Evolutionary conservation across 73 alveolate genomes (phyloP).

Genomic region (Paramecium octaurelia): DNA sequence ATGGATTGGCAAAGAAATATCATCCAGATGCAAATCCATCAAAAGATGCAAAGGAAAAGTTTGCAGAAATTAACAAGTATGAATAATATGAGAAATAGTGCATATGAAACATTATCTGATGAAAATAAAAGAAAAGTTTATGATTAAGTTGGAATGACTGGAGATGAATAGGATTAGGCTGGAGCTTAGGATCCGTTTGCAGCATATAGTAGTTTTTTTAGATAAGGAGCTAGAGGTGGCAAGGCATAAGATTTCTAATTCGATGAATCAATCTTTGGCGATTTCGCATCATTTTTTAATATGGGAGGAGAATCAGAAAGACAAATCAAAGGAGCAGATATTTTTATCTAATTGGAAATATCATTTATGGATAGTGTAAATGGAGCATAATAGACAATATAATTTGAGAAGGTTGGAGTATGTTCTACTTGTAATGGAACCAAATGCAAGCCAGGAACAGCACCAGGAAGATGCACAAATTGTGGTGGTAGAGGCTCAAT

Average conservation of each 20-base stretch:
- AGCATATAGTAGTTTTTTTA: constrained; percentile 46
- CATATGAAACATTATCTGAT: constrained; percentile 88
- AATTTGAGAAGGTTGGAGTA: constrained; percentile 63
- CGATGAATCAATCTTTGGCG: constrained; percentile 80
- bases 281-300: constrained; percentile 76
- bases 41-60: constrained; percentile 88
- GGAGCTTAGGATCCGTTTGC: constrained; percentile 79
- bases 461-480: constrained; percentile 75
- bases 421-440: constrained; percentile 86
- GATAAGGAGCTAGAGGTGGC: constrained; percentile 64
- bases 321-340: constrained; percentile 68
- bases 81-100: constrained; percentile 55
- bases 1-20: constrained; percentile 80
- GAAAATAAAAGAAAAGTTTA: constrained; percentile 72
- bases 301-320: constrained; percentile 77
- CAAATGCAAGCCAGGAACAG: constrained; percentile 84
- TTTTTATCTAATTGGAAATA: constrained; percentile 69
- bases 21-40: constrained; percentile 92
- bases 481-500: constrained; percentile 85
- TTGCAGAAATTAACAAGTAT: constrained; percentile 78
- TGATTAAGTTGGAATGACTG: constrained; percentile 88
- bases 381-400: constrained; percentile 72
- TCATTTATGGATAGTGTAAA: constrained; percentile 83
- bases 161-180: constrained; percentile 82
- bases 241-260: constrained; percentile 55